phyloP scores from a whole-genome alignment of 1,139 yeast species.

The Blastobotrys niveus region DNA sequence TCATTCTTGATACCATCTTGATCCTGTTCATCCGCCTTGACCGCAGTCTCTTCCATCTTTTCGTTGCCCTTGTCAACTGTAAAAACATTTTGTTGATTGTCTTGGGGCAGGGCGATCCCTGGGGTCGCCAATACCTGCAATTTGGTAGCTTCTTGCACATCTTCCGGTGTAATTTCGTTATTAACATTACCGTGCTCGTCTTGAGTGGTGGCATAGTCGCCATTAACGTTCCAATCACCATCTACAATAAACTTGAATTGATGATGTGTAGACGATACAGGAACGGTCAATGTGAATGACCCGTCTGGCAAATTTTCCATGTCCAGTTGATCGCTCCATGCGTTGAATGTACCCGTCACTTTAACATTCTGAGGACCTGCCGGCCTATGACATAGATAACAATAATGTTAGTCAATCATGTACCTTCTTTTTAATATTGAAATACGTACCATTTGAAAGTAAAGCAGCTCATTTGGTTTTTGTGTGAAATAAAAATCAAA shows the following conservation, averaged over 20 bases:
- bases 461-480: slow-evolving; percentile 3
- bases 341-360: slow-evolving; percentile 72
- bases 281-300: slow-evolving; percentile 51
- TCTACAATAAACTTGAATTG: slow-evolving; percentile 56
- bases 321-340: slow-evolving; percentile 59
- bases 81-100: not conserved
- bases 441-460: slow-evolving; percentile 15
- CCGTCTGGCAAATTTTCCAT: slow-evolving; percentile 58
- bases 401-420: not conserved
- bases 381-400: slow-evolving; percentile 54
- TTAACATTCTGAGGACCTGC: slow-evolving; percentile 65
- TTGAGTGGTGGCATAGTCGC: slow-evolving; percentile 41
- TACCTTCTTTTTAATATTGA: not conserved
- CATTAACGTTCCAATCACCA: slow-evolving; percentile 58
- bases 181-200: slow-evolving; percentile 56
- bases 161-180: slow-evolving; percentile 44
- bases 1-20: not conserved
- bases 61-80: not conserved
- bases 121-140: slow-evolving; percentile 5
- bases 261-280: not conserved
- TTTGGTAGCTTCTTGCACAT: not conserved
- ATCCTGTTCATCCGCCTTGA: not conserved
- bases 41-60: not conserved
- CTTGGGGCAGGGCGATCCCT: slow-evolving; percentile 2
- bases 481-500: not conserved